Conservation (phyloP, 2,329 filamentous ascomycete genomes). For the Myriosclerotinia duriaeana region DNA sequence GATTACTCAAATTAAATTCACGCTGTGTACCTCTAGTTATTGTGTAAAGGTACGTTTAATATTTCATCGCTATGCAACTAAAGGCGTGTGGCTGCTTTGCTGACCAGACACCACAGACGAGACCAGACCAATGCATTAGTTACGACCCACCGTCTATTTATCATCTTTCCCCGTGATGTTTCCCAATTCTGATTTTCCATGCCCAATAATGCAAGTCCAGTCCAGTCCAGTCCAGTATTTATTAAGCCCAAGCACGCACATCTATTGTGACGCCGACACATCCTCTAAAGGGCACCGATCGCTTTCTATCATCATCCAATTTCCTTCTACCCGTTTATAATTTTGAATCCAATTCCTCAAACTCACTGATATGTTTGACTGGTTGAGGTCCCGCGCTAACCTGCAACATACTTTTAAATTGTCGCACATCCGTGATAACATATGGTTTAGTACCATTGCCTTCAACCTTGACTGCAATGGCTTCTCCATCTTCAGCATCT, state of each 20-base stretch:
- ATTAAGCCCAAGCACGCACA: neutral
- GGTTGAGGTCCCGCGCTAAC: constrained; percentile 72
- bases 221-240: neutral
- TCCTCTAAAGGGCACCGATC: neutral
- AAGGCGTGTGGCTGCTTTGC: too few species aligned
- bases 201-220: constrained; percentile 10
- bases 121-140: too few species aligned
- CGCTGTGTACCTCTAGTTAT: too few species aligned
- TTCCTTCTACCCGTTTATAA: constrained; percentile 50
- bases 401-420: constrained; percentile 74
- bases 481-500: constrained; percentile 31
- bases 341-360: constrained; percentile 83
- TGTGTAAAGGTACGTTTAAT: too few species aligned
- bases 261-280: constrained; percentile 5
- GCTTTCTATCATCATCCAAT: neutral
- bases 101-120: too few species aligned
- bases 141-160: neutral
- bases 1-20: too few species aligned
- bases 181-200: neutral
- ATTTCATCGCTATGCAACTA: too few species aligned
- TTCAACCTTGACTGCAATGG: constrained; percentile 29
- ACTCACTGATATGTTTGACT: constrained; percentile 74
- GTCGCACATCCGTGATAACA: constrained; percentile 73
- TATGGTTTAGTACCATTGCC: constrained; percentile 54
- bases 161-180: neutral